Evolutionary conservation across 176 grass and related monocot genomes (phyloP).

Genomic region (Ampelocalamus luodianensis): DNA sequence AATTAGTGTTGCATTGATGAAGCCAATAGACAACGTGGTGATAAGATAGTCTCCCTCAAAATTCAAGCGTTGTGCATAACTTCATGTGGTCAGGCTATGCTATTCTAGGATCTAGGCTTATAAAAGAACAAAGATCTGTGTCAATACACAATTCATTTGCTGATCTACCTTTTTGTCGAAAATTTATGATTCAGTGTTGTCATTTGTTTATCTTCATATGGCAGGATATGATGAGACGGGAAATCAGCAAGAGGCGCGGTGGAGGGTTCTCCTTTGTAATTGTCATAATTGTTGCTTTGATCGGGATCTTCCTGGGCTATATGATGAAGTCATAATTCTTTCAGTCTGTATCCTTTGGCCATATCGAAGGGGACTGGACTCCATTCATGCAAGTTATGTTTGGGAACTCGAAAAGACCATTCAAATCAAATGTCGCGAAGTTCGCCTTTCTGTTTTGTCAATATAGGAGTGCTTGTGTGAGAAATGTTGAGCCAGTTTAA

Average conservation of each 20-base stretch:
- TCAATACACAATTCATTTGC: neutral
- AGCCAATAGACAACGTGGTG: neutral
- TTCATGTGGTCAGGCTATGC: neutral
- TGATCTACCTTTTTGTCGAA: neutral
- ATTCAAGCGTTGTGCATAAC: neutral
- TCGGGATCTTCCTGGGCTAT: constrained; percentile 66
- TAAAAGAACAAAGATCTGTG: too few species aligned
- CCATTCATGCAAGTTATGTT: constrained; percentile 42
- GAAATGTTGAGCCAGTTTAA: constrained; percentile 56
- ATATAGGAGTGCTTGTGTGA: constrained; percentile 50
- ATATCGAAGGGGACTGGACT: constrained; percentile 32
- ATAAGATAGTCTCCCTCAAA: neutral
- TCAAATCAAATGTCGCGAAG: constrained; percentile 35
- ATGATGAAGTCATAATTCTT: constrained; percentile 66
- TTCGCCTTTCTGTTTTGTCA: constrained; percentile 50
- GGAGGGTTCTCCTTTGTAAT: constrained; percentile 67
- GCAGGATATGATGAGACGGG: constrained; percentile 71
- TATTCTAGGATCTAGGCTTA: neutral
- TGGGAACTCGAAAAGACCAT: constrained; percentile 44
- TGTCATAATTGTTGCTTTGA: constrained; percentile 64
- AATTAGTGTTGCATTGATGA: neutral
- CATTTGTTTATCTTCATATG: constrained; percentile 33
- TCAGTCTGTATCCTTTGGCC: neutral
- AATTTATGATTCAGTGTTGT: constrained; percentile 12
- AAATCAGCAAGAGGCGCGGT: constrained; percentile 57